phyloP scores from a whole-genome alignment of 179 eudicot species.

The Patellifolia procumbens region DNA sequence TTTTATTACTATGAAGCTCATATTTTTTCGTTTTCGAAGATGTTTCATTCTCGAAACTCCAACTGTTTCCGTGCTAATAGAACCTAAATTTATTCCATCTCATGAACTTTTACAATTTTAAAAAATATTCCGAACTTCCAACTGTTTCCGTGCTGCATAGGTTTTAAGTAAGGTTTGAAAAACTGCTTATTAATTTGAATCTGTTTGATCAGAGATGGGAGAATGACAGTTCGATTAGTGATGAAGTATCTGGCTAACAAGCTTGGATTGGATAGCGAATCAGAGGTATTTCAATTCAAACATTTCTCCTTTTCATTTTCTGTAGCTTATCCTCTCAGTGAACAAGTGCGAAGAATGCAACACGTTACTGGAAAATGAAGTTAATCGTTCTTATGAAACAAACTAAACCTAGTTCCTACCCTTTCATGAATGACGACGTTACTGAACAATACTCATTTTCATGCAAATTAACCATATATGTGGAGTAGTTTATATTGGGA shows the following conservation, averaged over 20 bases:
- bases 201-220: constrained; percentile 60
- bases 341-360: not conserved
- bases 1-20: too few relatives aligned
- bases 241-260: constrained; percentile 83
- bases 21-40: too few relatives aligned
- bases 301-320: not conserved
- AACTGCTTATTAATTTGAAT: not conserved
- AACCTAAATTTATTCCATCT: too few relatives aligned
- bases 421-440: not conserved
- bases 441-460: not conserved
- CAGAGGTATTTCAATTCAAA: constrained; percentile 53
- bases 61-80: too few relatives aligned
- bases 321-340: not conserved
- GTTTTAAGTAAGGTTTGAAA: not conserved
- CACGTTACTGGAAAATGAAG: not conserved
- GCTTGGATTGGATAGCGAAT: constrained; percentile 77
- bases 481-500: too few relatives aligned
- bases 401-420: not conserved
- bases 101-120: too few relatives aligned
- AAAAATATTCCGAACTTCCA: too few relatives aligned
- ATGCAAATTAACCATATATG: not conserved
- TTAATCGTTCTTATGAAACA: not conserved
- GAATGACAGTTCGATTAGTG: constrained; percentile 69
- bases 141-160: too few relatives aligned
- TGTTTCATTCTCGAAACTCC: too few relatives aligned